Conservation (phyloP, 2,329 filamentous ascomycete genomes). For the Volutella citrinella region DNA sequence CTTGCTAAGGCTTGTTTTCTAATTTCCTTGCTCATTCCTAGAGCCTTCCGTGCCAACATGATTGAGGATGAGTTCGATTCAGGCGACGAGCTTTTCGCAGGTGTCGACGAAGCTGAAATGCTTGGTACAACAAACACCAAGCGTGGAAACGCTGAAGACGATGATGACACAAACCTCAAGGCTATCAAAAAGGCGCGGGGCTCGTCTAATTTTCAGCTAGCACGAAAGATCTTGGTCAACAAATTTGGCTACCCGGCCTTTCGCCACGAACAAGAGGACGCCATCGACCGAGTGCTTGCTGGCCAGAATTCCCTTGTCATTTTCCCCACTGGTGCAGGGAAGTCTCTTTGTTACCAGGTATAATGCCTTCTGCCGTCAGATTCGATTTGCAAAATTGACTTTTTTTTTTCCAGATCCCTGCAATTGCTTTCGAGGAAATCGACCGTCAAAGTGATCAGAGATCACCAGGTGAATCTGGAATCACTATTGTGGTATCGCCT, state of each 20-base stretch:
- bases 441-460: conserved; percentile 31
- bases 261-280: conserved; percentile 43
- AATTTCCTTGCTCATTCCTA: too few species aligned
- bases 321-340: conserved; percentile 49
- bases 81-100: conserved; percentile 25
- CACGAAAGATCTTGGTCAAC: conserved; percentile 30
- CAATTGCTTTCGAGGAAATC: conserved; percentile 43
- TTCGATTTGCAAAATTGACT: too few species aligned
- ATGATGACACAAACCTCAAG: neutral
- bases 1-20: too few species aligned
- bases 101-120: conserved; percentile 13
- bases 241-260: conserved; percentile 40
- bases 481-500: conserved; percentile 55
- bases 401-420: conserved; percentile 39
- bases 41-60: too few species aligned
- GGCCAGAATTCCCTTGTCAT: conserved; percentile 42
- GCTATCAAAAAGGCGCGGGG: conserved; percentile 15
- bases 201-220: conserved; percentile 11
- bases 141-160: conserved; percentile 5
- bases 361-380: too few species aligned
- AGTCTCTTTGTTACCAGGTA: conserved; percentile 48
- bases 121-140: conserved; percentile 12
- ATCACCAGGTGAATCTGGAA: conserved; percentile 36
- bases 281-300: conserved; percentile 34
- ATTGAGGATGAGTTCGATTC: conserved; percentile 24